Base-by-base conservation (phyloP, 2,329 filamentous ascomycete species). In the Leptographium radiaticola region DNA sequence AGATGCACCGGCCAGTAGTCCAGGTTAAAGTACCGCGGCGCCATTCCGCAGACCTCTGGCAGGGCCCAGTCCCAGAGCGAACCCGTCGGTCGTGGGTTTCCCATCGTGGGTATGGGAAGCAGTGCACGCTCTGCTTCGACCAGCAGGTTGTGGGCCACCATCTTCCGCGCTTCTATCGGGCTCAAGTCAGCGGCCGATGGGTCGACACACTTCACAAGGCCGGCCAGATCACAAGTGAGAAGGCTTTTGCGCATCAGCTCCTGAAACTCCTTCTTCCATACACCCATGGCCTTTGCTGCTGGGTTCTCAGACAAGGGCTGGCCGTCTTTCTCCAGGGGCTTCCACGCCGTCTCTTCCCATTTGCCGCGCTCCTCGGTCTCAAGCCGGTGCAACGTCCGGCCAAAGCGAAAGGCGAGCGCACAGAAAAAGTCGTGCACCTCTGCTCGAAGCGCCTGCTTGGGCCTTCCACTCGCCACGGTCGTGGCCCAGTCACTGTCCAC, bases 1-100 rank as follows among this genome's bases (percentile, higher is more conserved):
- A 71, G 60, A 31, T 69, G 59, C 20, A 71, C 45, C 39, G 75
- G 75, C 75, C 75, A 79, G 42, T 73, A 68, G 59, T 71, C 66
- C 46, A 78, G 62, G 57, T 65, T 62, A 64, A 75, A 78, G 61
- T 68, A 77, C 7, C 60, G 57, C 47, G 58, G 61, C 51, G 59
- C 49, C 44, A n/a, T 30, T 12, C 62, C 62, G 16, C 59, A 59
- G 9, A 64, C 61, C 18, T 46, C 45, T 1, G 61, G 55, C 38
- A 54, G 44, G 7, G 65, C 68, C 64, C 67, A 70, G 57, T 66
- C 64, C 69, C 69, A 71, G 50, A 67, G 56, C 4, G 64, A 56
- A 65, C 52, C 38, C 6, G 64, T 58, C 64, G 53, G 20, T 13
- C 25, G 12, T 6, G 25, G 13, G 15, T 13, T n/a, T 30, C 4